These are phyloP conservation scores for Saccharomyces eubayanus DNA, from an alignment of 805 yeast species.

Conservation along the genomic window DNA sequence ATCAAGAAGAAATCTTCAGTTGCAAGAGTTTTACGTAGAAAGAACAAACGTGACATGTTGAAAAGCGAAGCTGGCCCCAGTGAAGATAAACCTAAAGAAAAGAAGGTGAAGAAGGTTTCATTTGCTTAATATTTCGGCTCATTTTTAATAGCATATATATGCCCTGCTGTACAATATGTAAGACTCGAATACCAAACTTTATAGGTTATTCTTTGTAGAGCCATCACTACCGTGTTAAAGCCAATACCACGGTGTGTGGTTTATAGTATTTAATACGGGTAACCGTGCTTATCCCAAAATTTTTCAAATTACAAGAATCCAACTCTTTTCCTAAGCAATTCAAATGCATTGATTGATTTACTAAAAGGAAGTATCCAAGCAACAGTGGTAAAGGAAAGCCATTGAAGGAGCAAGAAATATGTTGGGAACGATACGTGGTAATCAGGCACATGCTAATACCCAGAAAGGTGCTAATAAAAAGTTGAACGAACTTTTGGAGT, in stretches of 20 bases:
- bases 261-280: not conserved
- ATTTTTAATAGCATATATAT: not conserved
- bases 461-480: slow-evolving; percentile 11
- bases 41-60: slow-evolving; percentile 30
- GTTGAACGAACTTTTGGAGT: slow-evolving; percentile 66
- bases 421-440: not conserved
- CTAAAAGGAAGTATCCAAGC: not conserved
- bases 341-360: not conserved
- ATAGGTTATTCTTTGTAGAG: not conserved
- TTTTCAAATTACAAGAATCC: not conserved
- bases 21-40: slow-evolving; percentile 65
- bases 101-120: slow-evolving; percentile 38
- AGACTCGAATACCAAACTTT: not conserved
- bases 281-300: not conserved
- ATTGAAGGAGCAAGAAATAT: not conserved
- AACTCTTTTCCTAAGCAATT: not conserved
- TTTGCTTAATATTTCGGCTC: slow-evolving; percentile 33
- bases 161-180: not conserved
- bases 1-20: slow-evolving; percentile 61
- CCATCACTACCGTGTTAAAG: not conserved
- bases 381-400: not conserved
- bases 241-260: not conserved
- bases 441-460: not conserved
- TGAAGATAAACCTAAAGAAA: slow-evolving; percentile 18
- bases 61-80: slow-evolving; percentile 7